A percentile compares a stretch with the other conserved stretches of the same genome.
These are phyloP conservation scores for Celoporthe dispersa DNA, from an alignment of 2,329 filamentous ascomycete genomes.

Conservation along the genomic window DNA sequence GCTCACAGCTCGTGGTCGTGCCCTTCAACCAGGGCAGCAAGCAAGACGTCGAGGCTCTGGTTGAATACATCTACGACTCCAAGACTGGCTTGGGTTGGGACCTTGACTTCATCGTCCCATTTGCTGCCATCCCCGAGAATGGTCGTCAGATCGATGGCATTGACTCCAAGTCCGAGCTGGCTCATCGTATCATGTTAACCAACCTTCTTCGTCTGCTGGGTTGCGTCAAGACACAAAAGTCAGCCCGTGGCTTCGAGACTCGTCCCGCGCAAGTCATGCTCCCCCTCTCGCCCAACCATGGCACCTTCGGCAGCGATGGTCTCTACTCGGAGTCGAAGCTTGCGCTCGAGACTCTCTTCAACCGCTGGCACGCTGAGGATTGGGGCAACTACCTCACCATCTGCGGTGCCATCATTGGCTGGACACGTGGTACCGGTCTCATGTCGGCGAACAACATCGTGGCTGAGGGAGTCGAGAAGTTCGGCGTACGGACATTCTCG, in stretches of 20 bases:
- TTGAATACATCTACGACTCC: conserved; percentile 94
- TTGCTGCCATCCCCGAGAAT: conserved; percentile 96
- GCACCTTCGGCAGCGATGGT: conserved; percentile 96
- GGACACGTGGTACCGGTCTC: conserved; percentile 96
- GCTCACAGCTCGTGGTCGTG: conserved; percentile 95
- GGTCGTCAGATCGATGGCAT: conserved; percentile 96
- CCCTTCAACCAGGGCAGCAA: conserved; percentile 99
- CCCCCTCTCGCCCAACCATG: conserved; percentile 95
- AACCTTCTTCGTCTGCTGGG: conserved; percentile 93
- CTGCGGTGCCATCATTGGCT: conserved; percentile 97
- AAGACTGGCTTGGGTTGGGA: conserved; percentile 99
- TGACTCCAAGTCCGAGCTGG: conserved; percentile 96
- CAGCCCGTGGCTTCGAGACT: conserved; percentile 85
- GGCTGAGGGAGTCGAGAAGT: conserved; percentile 93
- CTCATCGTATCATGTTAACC: conserved; percentile 98
- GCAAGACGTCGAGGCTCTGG: conserved; percentile 91
- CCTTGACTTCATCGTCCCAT: conserved; percentile 92
- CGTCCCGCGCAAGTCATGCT: conserved; percentile 95
- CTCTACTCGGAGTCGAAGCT: conserved; percentile 99
- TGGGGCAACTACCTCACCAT: conserved; percentile 98
- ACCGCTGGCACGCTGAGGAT: conserved; percentile 96
- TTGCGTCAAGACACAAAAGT: conserved; percentile 88
- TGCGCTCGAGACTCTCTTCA: conserved; percentile 95
- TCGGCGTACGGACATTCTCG: conserved; percentile 96
- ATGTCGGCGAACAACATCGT: conserved; percentile 99